Evolutionary conservation across 2,329 filamentous ascomycete genomes (phyloP), one percentile per base, ranked within the genome.

Genomic region (Emericellopsis cladophorae): DNA sequence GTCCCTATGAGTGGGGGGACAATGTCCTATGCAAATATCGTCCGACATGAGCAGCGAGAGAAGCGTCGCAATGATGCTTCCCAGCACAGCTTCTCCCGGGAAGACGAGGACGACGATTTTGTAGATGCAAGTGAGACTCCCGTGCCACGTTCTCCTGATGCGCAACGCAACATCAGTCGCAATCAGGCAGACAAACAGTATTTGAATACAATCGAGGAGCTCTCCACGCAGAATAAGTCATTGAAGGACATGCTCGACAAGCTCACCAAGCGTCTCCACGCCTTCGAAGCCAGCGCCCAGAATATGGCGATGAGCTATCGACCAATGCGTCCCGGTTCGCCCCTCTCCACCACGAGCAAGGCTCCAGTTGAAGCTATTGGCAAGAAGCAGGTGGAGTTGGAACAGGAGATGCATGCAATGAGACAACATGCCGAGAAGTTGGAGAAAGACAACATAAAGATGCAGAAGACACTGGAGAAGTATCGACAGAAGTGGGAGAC

Each of bases 271-370:
- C 78, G 90, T 1, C 73, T 98, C n/a, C 84, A 92, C 52, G 83
- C 88, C 46, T 98, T 95, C 64, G 90, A 98, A 60, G 81, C 87
- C 32, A 89, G 86, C 51, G 87, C 88, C 0, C 92, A 96, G 61
- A 87, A 81, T 47, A 72, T 96, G 29, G 85, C 89, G 12, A 87
- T 95, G 57, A 94, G 86, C 49, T 79, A 79, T 56, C 67, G 76
- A n/a, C 58, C 81, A 6, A 72, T 76, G 60, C 65, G 71, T 12
- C 73, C 75, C 2, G 66, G 67, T 5, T 79, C 74, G 31, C 75
- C 76, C 2, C 51, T 57, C 46, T 47, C 67, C 33, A 38, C 48
- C 34, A 40, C 43, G 37, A 52, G 50, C 16, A 41, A 44, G 15
- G 45, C 48, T 3, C 62, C 64, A 5, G 61, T 60, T 10, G 53